phyloP scores from a whole-genome alignment of 768 basidiomycete genomes.

The Leccinum disarticulatum region DNA sequence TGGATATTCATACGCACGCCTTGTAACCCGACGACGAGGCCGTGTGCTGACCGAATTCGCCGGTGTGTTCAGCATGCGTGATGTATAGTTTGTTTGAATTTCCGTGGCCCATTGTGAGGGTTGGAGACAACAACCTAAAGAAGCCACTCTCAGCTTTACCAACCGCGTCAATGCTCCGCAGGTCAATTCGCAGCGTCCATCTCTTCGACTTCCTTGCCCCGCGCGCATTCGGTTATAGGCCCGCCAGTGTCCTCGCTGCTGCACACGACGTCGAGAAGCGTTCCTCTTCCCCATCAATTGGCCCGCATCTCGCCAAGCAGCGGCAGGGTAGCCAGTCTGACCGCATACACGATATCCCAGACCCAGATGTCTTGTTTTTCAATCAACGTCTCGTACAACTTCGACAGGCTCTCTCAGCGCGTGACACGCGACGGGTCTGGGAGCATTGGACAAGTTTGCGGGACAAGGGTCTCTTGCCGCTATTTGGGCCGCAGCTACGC shows the following conservation, averaged over 20 bases:
- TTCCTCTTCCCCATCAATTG: neutral
- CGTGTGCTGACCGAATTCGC: constrained; percentile 78
- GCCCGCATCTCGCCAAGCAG: constrained; percentile 8
- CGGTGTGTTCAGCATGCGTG: constrained; percentile 85
- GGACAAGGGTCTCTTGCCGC: constrained; percentile 41
- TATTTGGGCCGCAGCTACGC: constrained; percentile 46
- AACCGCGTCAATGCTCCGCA: constrained; percentile 27
- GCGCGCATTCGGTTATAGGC: constrained; percentile 27
- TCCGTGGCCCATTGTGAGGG: constrained; percentile 70
- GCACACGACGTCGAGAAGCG: constrained; percentile 6
- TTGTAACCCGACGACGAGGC: constrained; percentile 75
- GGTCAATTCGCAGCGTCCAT: constrained; percentile 21
- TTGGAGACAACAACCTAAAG: no score
- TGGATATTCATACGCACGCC: constrained; percentile 44
- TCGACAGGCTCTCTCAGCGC: constrained; percentile 35
- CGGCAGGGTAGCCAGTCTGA: constrained; percentile 9
- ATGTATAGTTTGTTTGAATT: constrained; percentile 86
- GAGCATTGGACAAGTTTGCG: constrained; percentile 46
- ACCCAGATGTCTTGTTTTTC: constrained; percentile 35
- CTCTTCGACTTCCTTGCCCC: constrained; percentile 48
- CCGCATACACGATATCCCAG: constrained; percentile 19
- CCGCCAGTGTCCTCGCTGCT: constrained; percentile 16
- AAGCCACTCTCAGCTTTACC: neutral
- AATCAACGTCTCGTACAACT: constrained; percentile 40
- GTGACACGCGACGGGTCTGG: constrained; percentile 33